Evolutionary conservation across 78 protist species (phyloP), one percentile per base, ranked within the genome.

Genomic region (Trichosphaerium sp.): DNA sequence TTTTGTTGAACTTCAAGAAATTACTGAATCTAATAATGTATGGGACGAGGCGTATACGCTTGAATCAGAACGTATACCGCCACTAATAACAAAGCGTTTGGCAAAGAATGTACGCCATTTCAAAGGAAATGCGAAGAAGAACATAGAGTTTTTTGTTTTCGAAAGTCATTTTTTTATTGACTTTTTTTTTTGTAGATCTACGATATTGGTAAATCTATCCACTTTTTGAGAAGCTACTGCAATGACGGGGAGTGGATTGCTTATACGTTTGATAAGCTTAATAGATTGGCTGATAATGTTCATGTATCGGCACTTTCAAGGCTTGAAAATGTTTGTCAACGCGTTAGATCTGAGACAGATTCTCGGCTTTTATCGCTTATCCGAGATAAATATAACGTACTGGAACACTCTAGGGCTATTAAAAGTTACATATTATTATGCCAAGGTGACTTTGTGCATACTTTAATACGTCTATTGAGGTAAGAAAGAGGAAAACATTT

Each of bases 371-470:
- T 44, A 18, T 18, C 51, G 51, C 51, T 18, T n/a, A n/a, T n/a
- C n/a, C n/a, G n/a, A n/a, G n/a, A n/a, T n/a, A n/a, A n/a, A n/a
- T n/a, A n/a, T n/a, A n/a, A n/a, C n/a, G n/a, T n/a, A n/a, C n/a
- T n/a, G n/a, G n/a, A n/a, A n/a, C n/a, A n/a, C n/a, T n/a, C n/a
- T n/a, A n/a, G 57, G 11, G 84, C 84, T 47, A 40, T 86, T 11
- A 78, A 82, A 39, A 52, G 59, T 26, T 82, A 78, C 15, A 29
- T 87, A 65, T 48, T 87, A 21, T 61, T 87, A 63, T 88, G 88
- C 15, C 87, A 87, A 60, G 92, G 92, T 23, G 92, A 87, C 61
- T 87, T 87, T 25, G 78, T 82, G n/a, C 87, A 74, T 39, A 25
- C 35, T 7, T 57, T 87, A 31, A 82, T 83, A 86, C 84, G 83